Conservation (phyloP, 345 rosid species). For the Acer saccharum region DNA sequence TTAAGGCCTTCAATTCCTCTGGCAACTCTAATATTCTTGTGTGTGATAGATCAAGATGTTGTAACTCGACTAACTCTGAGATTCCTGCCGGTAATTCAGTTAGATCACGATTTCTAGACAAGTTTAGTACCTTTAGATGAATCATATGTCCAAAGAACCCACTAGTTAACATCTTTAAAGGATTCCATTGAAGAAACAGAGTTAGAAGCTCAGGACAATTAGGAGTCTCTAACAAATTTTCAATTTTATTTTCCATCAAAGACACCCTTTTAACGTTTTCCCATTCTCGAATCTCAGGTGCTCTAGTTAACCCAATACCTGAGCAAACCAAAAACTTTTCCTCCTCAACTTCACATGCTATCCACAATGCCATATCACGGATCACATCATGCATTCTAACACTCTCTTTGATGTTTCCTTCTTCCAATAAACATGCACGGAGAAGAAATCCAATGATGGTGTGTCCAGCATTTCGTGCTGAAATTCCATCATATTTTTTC, state of each 20-base stretch:
- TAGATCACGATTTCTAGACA: slow-evolving; percentile 22
- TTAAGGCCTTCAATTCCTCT: slow-evolving; percentile 27
- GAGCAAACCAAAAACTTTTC: slow-evolving; percentile 22
- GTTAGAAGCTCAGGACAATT: slow-evolving; percentile 31
- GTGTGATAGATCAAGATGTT: slow-evolving; percentile 28
- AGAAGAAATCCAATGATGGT: slow-evolving; percentile 32
- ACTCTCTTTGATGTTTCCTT: background rate
- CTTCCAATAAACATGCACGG: slow-evolving; percentile 30
- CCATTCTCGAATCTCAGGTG: slow-evolving; percentile 26
- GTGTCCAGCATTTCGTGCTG: slow-evolving; percentile 23
- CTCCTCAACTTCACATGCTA: slow-evolving; percentile 17
- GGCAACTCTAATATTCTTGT: slow-evolving; percentile 32
- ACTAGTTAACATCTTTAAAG: slow-evolving; percentile 1
- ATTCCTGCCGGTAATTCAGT: slow-evolving; percentile 31
- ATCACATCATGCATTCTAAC: slow-evolving; percentile 50
- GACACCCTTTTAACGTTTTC: slow-evolving; percentile 27
- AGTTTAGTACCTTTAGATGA: slow-evolving; percentile 32
- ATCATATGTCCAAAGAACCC: slow-evolving; percentile 26
- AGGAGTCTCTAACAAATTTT: slow-evolving; percentile 12
- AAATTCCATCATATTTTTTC: background rate
- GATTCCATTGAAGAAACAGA: slow-evolving; percentile 15
- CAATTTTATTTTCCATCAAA: slow-evolving; percentile 25
- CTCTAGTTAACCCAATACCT: slow-evolving; percentile 6
- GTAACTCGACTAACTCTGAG: slow-evolving; percentile 12
- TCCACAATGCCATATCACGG: slow-evolving; percentile 48